Conservation (phyloP, 768 basidiomycete genomes). For the Pleurotus citrinopileatus region DNA sequence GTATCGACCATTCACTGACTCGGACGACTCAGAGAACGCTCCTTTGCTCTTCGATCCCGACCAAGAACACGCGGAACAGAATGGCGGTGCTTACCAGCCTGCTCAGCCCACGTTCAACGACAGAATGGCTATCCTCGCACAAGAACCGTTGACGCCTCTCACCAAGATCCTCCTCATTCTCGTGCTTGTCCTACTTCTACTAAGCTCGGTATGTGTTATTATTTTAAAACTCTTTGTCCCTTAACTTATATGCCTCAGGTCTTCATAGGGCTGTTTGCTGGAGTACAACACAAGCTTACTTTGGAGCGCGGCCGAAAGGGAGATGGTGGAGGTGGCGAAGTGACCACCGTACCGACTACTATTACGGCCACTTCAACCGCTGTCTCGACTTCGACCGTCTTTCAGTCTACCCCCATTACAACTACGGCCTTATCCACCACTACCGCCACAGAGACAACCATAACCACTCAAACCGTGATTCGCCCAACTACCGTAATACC, state of each 20-base stretch:
- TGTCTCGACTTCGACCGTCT: slow-evolving; percentile 37
- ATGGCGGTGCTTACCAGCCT: slow-evolving; percentile 20
- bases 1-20: no score
- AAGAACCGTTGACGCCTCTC: slow-evolving; percentile 79
- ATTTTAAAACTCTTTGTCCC: neutral
- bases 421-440: slow-evolving; percentile 19
- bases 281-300: slow-evolving; percentile 76
- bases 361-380: slow-evolving; percentile 34
- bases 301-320: slow-evolving; percentile 38
- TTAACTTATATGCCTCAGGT: slow-evolving; percentile 32
- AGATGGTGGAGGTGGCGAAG: slow-evolving; percentile 22
- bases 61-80: slow-evolving; percentile 28
- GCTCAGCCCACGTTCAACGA: slow-evolving; percentile 34
- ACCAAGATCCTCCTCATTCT: slow-evolving; percentile 79
- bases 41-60: slow-evolving; percentile 57
- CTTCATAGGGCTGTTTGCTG: slow-evolving; percentile 94
- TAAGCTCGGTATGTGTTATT: slow-evolving; percentile 52
- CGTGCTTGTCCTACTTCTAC: slow-evolving; percentile 73
- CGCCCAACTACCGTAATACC: slow-evolving; percentile 37
- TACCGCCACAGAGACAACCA: slow-evolving; percentile 21
- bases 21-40: slow-evolving; percentile 48
- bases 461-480: slow-evolving; percentile 34
- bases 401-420: slow-evolving; percentile 19
- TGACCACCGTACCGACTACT: slow-evolving; percentile 25
- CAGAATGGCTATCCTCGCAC: slow-evolving; percentile 53